Evolutionary conservation across 139 green algal genomes (phyloP), one percentile per base, ranked within the genome.

Genomic region (Pycnococcus provasolii): DNA sequence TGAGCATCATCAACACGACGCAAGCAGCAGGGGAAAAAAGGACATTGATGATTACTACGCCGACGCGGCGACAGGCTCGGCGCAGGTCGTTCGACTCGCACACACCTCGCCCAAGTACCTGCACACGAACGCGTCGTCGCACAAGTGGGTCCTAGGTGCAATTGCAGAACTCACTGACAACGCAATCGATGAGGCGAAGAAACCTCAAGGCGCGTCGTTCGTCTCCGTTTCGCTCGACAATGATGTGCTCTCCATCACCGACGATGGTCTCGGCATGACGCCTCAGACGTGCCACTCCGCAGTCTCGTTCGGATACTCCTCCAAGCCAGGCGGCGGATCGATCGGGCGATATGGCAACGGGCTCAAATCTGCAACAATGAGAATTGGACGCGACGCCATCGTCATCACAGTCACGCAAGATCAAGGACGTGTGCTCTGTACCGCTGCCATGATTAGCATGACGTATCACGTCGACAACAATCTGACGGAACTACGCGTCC

Each of bases 291-390:
- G 79, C n/a, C 70, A 75, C 53, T 40, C 55, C 13, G 71, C 71
- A 42, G 60, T 80, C 2, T 55, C 55, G 40, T 73, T 80, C 45
- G 74, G 74, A 45, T 64, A 79, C 61, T 74, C 55, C 15, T 62
- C 69, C 41, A 80, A 80, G 53, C 53, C 40, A 60, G 70, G 26
- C 26, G 26, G 26, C 26, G 26, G 26, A 26, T 26, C 26, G 26
- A 78, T 81, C 61, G 75, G 71, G 1, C 62, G 68, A 53, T 81
- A 83, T 66, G 79, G 79, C 15, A 85, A 85, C 50, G 79, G 79
- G n/a, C 83, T 85, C 71, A 85, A 85, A 67, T 78, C 77, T 1
- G 71, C 73, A 39, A 81, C 66, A 2, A 85, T 85, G 79, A 61
- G 79, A 1, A 50, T 85, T 57, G 79, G 77, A 2, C 58, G 58